Conservation (phyloP, 1,284 basidiomycete genomes). For the Ceratobasidium sp. region DNA sequence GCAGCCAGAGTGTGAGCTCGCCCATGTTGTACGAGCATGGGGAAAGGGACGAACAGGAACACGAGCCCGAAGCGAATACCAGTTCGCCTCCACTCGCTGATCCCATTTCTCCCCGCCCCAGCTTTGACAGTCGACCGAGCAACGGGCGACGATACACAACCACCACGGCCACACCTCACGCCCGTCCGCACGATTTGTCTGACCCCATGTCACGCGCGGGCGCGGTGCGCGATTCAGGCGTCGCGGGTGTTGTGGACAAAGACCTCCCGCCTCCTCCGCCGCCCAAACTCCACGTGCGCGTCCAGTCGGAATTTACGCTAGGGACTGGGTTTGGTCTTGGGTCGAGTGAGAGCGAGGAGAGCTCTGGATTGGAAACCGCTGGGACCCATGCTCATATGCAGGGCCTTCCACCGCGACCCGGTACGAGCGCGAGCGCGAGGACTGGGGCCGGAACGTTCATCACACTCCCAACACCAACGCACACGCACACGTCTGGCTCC, state of each 20-base stretch:
- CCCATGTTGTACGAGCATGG: conserved; percentile 19
- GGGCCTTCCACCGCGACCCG: not conserved
- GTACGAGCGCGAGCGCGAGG: conserved; percentile 21
- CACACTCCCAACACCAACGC: not conserved
- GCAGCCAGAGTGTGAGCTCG: conserved; percentile 10
- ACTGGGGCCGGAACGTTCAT: not conserved
- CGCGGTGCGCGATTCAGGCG: conserved; percentile 15
- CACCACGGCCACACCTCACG: not conserved
- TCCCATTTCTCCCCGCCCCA: not conserved
- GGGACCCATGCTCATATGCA: conserved; percentile 20
- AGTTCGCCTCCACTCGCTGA: not conserved
- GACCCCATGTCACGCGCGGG: not conserved
- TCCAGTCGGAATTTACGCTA: conserved; percentile 37
- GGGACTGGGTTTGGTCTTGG: conserved; percentile 21
- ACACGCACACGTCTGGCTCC: not conserved
- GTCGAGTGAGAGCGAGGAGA: conserved; percentile 20
- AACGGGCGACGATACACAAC: conserved; percentile 4
- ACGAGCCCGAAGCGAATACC: not conserved
- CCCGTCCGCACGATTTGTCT: not conserved
- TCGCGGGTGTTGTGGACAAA: conserved; percentile 3
- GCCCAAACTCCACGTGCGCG: conserved; percentile 32
- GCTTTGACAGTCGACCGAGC: not conserved
- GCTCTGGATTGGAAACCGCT: conserved; percentile 36
- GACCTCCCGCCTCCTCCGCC: conserved; percentile 18
- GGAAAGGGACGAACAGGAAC: not conserved